Base-by-base conservation (phyloP, 305 asterid species). In the Fraxinus dipetala region DNA sequence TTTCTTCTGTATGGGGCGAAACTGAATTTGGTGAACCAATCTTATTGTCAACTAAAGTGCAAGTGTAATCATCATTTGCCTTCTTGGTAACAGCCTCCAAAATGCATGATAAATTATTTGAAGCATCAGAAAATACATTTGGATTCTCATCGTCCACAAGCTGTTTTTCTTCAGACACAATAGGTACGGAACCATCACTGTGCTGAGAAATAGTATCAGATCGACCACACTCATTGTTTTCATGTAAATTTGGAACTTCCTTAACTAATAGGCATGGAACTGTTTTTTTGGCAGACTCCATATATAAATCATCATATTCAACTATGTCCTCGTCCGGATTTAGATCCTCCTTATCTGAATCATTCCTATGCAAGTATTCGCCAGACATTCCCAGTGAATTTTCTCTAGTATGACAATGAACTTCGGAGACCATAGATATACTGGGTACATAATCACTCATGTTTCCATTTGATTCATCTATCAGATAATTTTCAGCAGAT, bases 171-270 rank as follows among this genome's bases (percentile, higher is more conserved):
- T 77, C 63, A 56, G 86, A 81, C 75, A 75, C 72, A 69, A 79
- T 59, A 78, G 89, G 86, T 56, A 75, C 72, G 48, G 79, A 84
- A 38, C 34, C 85, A 83, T 84, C 86, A 81, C 76, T 86, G 56
- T 54, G 72, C 38, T 77, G 77, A 26, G 78, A 79, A 69, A 77
- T 26, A 84, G 14, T 51, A 77, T 81, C 88, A 69, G 89, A 84
- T 84, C 72, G 76, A 85, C 83, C 84, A 82, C 81, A 73, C 48
- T 72, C 75, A 67, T 77, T 40, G 31, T 70, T 63, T 81, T 83
- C 89, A 24, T 81, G 83, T 74, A 83, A 79, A 79, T 63, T 77
- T 56, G 83, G 80, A 81, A 78, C 87, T 81, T 87, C 92, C 67
- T 84, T 82, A 79, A 85, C 86, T 78, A 77, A 73, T 75, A 85